Base-by-base conservation (phyloP, 164 flowering plant species). In the Protea cynaroides region DNA sequence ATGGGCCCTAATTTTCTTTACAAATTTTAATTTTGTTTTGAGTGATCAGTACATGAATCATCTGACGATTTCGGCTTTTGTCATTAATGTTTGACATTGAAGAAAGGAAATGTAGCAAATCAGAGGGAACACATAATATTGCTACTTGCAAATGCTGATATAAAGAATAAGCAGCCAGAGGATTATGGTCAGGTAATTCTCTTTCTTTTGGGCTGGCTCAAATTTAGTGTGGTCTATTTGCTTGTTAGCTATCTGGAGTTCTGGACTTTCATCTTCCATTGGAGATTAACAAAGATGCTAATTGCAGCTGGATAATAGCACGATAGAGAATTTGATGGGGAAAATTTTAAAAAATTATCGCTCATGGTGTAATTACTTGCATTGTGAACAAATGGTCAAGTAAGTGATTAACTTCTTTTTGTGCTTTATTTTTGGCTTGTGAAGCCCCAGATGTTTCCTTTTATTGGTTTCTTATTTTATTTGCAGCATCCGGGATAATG, bases 41-140 rank as follows among this genome's bases (percentile, higher is more conserved):
- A 55, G 3, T 47, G 25, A 61, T 47, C 52, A 54, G 1, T 4
- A n/a, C 34, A 37, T 18, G 36, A 13, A 13, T 44, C 38, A 24
- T 61, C 49, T 47, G 17, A 64, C 38, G 21, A 25, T 7, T 46
- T 19, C 56, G 29, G 19, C 49, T 52, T 8, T 62, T 43, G 34
- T 54, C 62, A 22, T 51, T n/a, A 21, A 29, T 64, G 55, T 71
- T 57, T 62, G 63, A 56, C 56, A 22, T 55, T 81, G 71, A 77
- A 95, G 99, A 84, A 86, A 86, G 97, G 97, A 75, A 95, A 95
- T 83, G 97, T 90, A 22, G 96, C 92, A 46, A 95, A 95, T 73
- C 99, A 95, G 81, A 83, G 96, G 77, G 99, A 95, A 78, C 99
- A 95, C 78, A 76, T 95, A 70, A 85, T 95, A 72, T 64, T 95